Conservation (phyloP, 768 basidiomycete genomes). For the Strobilomyces echinocephalus region DNA sequence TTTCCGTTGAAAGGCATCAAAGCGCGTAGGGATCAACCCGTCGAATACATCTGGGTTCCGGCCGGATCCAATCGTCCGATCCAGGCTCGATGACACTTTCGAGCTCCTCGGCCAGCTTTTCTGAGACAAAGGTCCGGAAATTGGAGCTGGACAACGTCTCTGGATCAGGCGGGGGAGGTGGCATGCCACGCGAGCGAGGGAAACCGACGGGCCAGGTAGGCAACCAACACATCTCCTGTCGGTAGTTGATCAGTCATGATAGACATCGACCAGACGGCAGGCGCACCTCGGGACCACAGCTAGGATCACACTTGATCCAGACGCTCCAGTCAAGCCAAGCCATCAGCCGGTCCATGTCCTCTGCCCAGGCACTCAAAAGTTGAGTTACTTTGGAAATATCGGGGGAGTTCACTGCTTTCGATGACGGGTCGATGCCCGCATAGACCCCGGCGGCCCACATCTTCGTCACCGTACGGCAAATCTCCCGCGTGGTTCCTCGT, state of each 20-base stretch:
- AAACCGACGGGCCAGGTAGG: conserved; percentile 23
- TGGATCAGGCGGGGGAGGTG: not conserved
- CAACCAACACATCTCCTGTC: conserved; percentile 26
- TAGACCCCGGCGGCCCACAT: conserved; percentile 44
- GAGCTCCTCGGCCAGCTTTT: not conserved
- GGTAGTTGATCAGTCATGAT: not conserved
- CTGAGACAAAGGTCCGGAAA: not conserved
- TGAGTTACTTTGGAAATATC: conserved; percentile 1
- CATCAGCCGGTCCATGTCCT: conserved; percentile 36
- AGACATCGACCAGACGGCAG: not conserved
- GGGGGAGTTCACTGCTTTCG: conserved; percentile 1
- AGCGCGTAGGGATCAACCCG: conserved; percentile 3
- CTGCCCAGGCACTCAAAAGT: conserved; percentile 32
- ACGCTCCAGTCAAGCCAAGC: conserved; percentile 50
- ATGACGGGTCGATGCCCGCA: conserved; percentile 13
- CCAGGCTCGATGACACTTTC: not conserved
- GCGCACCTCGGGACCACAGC: conserved; percentile 43
- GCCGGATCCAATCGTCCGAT: conserved; percentile 17
- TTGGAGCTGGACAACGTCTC: not conserved
- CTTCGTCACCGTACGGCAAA: conserved; percentile 41
- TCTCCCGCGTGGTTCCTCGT: conserved; percentile 37
- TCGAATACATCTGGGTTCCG: conserved; percentile 20
- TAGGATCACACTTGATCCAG: conserved; percentile 47
- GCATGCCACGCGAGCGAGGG: not conserved
- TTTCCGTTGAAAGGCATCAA: not conserved